Base-by-base conservation (phyloP, 2,329 filamentous ascomycete species). In the Dryadomyces sulphureus region DNA sequence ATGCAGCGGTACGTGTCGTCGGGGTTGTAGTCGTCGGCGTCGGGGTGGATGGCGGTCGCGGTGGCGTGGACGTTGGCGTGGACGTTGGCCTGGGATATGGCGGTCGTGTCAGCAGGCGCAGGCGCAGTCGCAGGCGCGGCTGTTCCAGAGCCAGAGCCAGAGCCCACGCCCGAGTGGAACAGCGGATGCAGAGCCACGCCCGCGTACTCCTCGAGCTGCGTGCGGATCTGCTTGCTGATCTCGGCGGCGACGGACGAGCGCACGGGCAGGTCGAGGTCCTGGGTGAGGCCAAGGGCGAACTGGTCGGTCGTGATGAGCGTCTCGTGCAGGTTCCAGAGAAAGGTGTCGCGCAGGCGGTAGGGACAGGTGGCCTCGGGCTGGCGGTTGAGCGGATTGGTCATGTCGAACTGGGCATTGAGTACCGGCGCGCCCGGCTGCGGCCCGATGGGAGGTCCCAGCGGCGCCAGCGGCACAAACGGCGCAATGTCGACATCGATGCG, bases 241-340 rank as follows among this genome's bases (percentile, higher is more conserved):
- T 90, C 82, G 50, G 76, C 70, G 11, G 87, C 80, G 54, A 88
- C 75, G 14, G 69, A 63, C 16, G 72, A 71, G 44, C 81, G 75
- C 50, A 85, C 81, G 4, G 90, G 90, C 38, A 98, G 75, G 60
- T 98, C 92, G 38, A 98, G 73, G 59, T 98, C 92, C 53, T 94
- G 86, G 1, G 94, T 89, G 53, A 96, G 78, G 2, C 75, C 79
- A 55, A 84, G 77, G n/a, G 92, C 92, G 60, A 96, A 98, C 58
- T 94, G 84, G 58, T 98, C 92, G 1, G 92, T 94, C 0, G 92
- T 98, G 44, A 89, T 84, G 48, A 95, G 69, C 0, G 86, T 84
- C 66, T 98, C 92, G 63, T 96, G 90, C 14, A 98, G 72, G 57
- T 98, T 98, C 92, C 92, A 98, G 45, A 95, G 66, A 56, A 98